phyloP scores from a whole-genome alignment of 2,329 filamentous ascomycete species.

The Leptographium radiaticola region DNA sequence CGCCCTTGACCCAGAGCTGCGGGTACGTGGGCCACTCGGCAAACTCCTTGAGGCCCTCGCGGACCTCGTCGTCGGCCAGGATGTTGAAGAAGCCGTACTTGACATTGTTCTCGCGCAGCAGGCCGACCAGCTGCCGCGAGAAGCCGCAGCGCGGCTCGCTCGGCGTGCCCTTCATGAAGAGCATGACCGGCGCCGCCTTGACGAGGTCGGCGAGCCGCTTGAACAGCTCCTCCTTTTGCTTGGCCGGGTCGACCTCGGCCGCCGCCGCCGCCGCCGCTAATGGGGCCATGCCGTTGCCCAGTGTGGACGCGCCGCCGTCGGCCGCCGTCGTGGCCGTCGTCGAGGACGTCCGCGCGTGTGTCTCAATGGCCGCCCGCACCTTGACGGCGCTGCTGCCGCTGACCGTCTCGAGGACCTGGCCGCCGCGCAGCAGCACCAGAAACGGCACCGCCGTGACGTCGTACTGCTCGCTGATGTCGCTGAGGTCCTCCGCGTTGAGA shows the following conservation, averaged over 20 bases:
- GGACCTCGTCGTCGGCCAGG: conserved; percentile 88
- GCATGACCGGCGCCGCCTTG: conserved; percentile 92
- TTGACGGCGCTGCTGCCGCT: conserved; percentile 82
- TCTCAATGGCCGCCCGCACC: conserved; percentile 76
- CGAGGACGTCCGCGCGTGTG: conserved; percentile 44
- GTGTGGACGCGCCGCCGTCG: conserved; percentile 18
- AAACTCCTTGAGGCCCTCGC: conserved; percentile 91
- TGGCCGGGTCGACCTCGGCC: conserved; percentile 31
- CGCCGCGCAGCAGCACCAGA: conserved; percentile 67
- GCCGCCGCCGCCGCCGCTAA: conserved; percentile 24
- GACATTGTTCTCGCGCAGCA: conserved; percentile 78
- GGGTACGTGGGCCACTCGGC: conserved; percentile 99
- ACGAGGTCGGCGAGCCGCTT: conserved; percentile 72
- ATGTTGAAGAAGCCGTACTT: conserved; percentile 99
- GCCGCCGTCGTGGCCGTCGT: conserved; percentile 16
- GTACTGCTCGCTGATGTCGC: conserved; percentile 83
- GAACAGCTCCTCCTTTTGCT: conserved; percentile 73
- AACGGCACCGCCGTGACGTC: conserved; percentile 91
- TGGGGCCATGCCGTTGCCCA: not conserved
- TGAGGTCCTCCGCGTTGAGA: conserved; percentile 88
- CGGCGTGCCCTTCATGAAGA: conserved; percentile 99
- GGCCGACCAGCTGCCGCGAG: conserved; percentile 73
- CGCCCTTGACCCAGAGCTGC: conserved; percentile 82
- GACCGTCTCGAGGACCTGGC: conserved; percentile 68
- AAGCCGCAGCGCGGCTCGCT: conserved; percentile 95